phyloP scores from a whole-genome alignment of 2,329 filamentous ascomycete genomes.

The Colletotrichum simmondsii region DNA sequence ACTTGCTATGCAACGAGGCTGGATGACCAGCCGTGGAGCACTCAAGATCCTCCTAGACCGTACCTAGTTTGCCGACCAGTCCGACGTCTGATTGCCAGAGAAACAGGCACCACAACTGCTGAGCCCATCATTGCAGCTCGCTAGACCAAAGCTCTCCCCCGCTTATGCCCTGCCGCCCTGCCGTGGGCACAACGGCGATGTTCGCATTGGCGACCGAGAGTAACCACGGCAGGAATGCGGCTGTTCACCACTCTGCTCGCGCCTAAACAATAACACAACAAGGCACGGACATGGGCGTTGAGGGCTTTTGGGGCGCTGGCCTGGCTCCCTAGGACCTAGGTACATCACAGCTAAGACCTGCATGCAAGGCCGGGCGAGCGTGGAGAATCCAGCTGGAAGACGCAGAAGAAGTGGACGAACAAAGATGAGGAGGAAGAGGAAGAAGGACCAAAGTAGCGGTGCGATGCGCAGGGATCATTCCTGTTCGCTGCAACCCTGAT shows the following conservation, averaged over 20 bases:
- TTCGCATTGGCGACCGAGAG: slow-evolving; percentile 18
- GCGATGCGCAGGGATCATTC: slow-evolving; percentile 28
- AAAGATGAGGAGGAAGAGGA: slow-evolving; percentile 5
- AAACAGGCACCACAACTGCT: slow-evolving; percentile 16
- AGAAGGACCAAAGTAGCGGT: slow-evolving; percentile 31
- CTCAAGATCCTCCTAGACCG: not conserved
- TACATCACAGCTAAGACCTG: slow-evolving; percentile 22
- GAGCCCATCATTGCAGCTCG: not conserved
- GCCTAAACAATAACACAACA: slow-evolving; percentile 8
- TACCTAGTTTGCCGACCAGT: not conserved
- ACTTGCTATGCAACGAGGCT: not conserved
- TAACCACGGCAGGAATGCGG: slow-evolving; percentile 4
- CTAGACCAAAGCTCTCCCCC: not conserved
- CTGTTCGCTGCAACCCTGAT: slow-evolving; percentile 35
- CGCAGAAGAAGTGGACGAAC: slow-evolving; percentile 31
- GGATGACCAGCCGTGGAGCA: not conserved
- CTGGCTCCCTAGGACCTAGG: slow-evolving; percentile 1
- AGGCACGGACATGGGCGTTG: not conserved
- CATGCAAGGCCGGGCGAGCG: slow-evolving; percentile 26
- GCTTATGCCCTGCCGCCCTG: not conserved
- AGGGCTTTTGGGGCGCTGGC: not conserved
- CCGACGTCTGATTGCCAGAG: not conserved
- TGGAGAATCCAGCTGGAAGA: slow-evolving; percentile 24
- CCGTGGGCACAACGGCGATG: slow-evolving; percentile 4
- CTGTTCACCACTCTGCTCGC: slow-evolving; percentile 11